Base-by-base conservation (phyloP, 208 protist species). In the Blastocrithidia nonstop region DNA sequence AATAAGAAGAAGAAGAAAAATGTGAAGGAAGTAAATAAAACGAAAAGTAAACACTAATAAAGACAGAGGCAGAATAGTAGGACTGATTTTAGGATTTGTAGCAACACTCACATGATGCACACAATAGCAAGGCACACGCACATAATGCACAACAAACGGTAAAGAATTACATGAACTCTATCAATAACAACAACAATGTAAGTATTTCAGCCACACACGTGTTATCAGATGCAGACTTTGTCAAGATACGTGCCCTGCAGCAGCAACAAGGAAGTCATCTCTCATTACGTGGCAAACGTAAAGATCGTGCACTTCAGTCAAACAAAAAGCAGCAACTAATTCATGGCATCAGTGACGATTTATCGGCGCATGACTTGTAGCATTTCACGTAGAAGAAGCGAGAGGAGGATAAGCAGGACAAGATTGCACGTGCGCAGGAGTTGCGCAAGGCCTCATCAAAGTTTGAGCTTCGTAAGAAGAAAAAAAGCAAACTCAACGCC, bases 401-500 rank as follows among this genome's bases (percentile, higher is more conserved):
- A 4, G 72, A 75, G 13, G 62, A 40, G 3, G 80, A 88, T 44
- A 83, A 83, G 45, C 64, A 82, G 51, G 70, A 84, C 27, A 90
- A 89, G 67, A 80, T 94, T 22, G 80, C 80, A 36, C 49, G 67
- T 25, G 73, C 81, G 1, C 69, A 77, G 43, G 80, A 94, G 59
- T 50, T 79, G 29, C 73, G 85, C 36, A 71, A 75, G 57, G 73
- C 72, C 19, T 64, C 45, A 23, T 89, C 77, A 29, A 86, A 82
- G 63, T 93, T 93, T 51, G 84, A 93, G 54, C 70, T 88, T 20
- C 60, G 70, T 13, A 82, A 84, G 59, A 87, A 88, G 61, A 87
- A 69, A 64, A 94, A 94, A 76, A 88, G 69, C 47, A 88, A 88
- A 49, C 66, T 88, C 13, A 87, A 88, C 64, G 77, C 85, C 1